Evolutionary conservation across 139 green algal species (phyloP).

Genomic region (Coelastrella sp.): DNA sequence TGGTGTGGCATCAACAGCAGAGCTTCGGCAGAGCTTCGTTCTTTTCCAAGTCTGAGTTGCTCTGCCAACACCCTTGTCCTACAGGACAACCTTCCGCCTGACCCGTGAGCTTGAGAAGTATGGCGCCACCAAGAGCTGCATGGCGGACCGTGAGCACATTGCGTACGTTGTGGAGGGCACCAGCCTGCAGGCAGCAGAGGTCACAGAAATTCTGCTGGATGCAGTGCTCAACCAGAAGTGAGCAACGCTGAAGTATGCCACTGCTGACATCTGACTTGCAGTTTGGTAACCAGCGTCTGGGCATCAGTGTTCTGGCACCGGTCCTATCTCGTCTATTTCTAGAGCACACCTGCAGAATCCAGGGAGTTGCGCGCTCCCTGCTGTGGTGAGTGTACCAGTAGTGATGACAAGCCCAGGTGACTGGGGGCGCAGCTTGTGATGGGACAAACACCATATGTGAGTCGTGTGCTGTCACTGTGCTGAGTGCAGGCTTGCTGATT

Average conservation of each 20-base stretch:
- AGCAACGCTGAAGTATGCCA: background rate
- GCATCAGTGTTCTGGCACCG: no score
- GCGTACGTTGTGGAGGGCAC: constrained; percentile 54
- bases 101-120: constrained; percentile 77
- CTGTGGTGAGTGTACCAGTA: no score
- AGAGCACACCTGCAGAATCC: no score
- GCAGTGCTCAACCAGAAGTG: constrained; percentile 61
- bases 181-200: constrained; percentile 60
- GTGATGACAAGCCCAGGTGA: no score
- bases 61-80: background rate
- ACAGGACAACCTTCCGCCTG: constrained; percentile 57
- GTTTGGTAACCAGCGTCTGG: no score
- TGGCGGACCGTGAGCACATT: constrained; percentile 59
- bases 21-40: background rate
- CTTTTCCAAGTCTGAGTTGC: background rate
- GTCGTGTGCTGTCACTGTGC: no score
- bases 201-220: constrained; percentile 66
- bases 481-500: constrained; percentile 52
- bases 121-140: constrained; percentile 50
- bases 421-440: no score
- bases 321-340: no score
- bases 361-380: no score
- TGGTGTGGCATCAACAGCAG: background rate
- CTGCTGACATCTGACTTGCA: no score
- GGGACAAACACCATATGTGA: no score